Evolutionary conservation across 169 alveolate species (phyloP), one percentile per base, ranked within the genome.

Genomic region (Babesia gibsoni): DNA sequence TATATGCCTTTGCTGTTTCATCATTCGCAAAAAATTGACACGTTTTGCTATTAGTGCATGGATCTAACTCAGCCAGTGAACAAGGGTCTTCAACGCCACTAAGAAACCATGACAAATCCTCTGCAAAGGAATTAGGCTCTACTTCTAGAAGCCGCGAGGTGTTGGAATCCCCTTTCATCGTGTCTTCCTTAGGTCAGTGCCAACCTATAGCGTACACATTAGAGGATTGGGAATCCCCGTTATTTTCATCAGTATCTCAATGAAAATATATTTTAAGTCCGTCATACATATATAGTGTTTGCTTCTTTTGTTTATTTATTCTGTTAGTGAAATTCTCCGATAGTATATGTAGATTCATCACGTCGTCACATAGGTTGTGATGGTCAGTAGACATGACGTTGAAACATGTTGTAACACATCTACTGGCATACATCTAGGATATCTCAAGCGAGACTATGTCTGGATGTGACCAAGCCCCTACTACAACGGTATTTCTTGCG

Each of bases 71-170:
- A 9, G 42, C 12, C 36, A 63, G 42, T 29, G 41, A 12, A 6
- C 41, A 37, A 4, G 84, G 77, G 25, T 45, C 59, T 27, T 73
- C 74, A n/a, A 52, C 30, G 10, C 73, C 67, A 10, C 39, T 69
- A 30, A 73, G 53, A 48, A 48, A 65, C 78, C 84, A 61, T 22
- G 23, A 41, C 36, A 73, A 36, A 41, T 64, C 77, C 16, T 73
- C 57, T 9, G 70, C 69, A n/a, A 73, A 25, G n/a, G 58, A 18
- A 20, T 64, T 72, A 4, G 72, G 58, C 4, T 32, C 45, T 35
- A 58, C 54, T 3, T 30, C 66, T n/a, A 73, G 32, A 33, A 73
- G 57, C 33, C 53, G 33, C 29, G 69, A 9, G 27, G 20, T 43
- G 41, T 61, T 43, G 16, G 42, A 59, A 25, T 63, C 48, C 12